phyloP scores from a whole-genome alignment of 2,329 filamentous ascomycete genomes.

The Talaromyces albobiverticillius region DNA sequence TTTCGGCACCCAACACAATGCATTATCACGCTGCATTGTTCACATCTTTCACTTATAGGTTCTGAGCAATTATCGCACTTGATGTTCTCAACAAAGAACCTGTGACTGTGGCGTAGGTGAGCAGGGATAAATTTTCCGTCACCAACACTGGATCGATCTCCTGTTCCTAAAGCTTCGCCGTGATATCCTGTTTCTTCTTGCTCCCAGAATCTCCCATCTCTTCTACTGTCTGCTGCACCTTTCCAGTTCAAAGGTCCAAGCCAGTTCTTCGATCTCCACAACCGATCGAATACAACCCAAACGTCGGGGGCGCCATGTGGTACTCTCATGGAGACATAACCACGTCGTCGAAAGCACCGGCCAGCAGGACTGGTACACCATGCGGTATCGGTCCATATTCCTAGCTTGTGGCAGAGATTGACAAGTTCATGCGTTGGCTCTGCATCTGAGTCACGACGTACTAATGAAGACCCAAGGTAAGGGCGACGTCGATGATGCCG shows the following conservation, averaged over 20 bases:
- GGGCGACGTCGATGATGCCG: slow-evolving; percentile 61
- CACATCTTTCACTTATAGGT: slow-evolving; percentile 54
- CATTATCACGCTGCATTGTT: slow-evolving; percentile 61
- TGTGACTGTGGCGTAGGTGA: slow-evolving; percentile 54
- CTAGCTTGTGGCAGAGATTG: slow-evolving; percentile 56
- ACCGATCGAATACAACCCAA: slow-evolving; percentile 61
- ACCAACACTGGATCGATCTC: slow-evolving; percentile 40
- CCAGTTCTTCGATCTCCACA: slow-evolving; percentile 60
- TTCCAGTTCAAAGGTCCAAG: slow-evolving; percentile 45
- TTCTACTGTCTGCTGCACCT: slow-evolving; percentile 27
- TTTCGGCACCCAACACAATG: slow-evolving; percentile 60
- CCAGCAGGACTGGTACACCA: slow-evolving; percentile 60
- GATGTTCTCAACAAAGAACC: slow-evolving; percentile 51
- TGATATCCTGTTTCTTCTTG: slow-evolving; percentile 53
- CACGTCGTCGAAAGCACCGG: slow-evolving; percentile 54
- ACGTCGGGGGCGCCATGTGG: slow-evolving; percentile 56
- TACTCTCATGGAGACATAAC: slow-evolving; percentile 56
- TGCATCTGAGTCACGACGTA: slow-evolving; percentile 57
- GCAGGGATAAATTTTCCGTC: slow-evolving; percentile 55
- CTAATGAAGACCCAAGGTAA: slow-evolving; percentile 55
- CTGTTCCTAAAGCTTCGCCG: slow-evolving; percentile 55
- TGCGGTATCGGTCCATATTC: slow-evolving; percentile 61
- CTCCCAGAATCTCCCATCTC: slow-evolving; percentile 56
- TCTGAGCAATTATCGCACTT: slow-evolving; percentile 55
- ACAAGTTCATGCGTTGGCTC: slow-evolving; percentile 61